A percentile compares a stretch with the other conserved stretches of the same genome.
These are phyloP conservation scores for Geotrichum australiense DNA, from an alignment of 1,139 yeast genomes.

Conservation along the genomic window DNA sequence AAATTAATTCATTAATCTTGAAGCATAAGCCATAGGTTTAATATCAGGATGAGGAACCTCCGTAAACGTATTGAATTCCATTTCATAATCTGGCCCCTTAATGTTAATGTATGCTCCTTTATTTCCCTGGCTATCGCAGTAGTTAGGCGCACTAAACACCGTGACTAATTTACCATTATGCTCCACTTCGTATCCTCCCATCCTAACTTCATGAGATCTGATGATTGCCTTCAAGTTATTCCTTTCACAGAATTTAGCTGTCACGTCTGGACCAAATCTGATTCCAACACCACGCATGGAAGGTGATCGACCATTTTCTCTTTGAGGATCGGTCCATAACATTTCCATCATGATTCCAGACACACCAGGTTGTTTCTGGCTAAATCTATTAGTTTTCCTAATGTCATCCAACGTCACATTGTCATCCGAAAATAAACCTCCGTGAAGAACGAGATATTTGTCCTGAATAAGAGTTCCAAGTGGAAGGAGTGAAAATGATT, in stretches of 20 bases:
- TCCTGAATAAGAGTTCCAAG: constrained; percentile 74
- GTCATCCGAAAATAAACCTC: constrained; percentile 85
- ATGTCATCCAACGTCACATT: constrained; percentile 66
- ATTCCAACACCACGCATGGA: constrained; percentile 93
- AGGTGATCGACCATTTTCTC: constrained; percentile 67
- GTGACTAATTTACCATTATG: constrained; percentile 83
- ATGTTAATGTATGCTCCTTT: constrained; percentile 77
- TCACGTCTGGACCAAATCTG: constrained; percentile 95
- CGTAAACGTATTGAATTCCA: constrained; percentile 53
- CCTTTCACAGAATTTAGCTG: constrained; percentile 63
- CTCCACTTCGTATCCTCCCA: constrained; percentile 82
- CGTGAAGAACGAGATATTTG: constrained; percentile 79
- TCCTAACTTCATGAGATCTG: constrained; percentile 92
- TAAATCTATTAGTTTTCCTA: constrained; percentile 59
- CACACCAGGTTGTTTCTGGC: constrained; percentile 73
- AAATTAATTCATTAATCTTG: constrained; percentile 30
- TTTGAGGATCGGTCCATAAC: constrained; percentile 96
- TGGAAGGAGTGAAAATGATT: constrained; percentile 81
- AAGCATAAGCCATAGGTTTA: constrained; percentile 91
- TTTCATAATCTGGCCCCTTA: constrained; percentile 50
- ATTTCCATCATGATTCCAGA: constrained; percentile 95
- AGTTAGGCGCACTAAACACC: constrained; percentile 95
- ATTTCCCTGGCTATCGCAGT: constrained; percentile 89
- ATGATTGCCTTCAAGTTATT: constrained; percentile 74
- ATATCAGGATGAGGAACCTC: constrained; percentile 90